Conservation (phyloP, 2,329 filamentous ascomycete species). For the Cladosporium sp. region DNA sequence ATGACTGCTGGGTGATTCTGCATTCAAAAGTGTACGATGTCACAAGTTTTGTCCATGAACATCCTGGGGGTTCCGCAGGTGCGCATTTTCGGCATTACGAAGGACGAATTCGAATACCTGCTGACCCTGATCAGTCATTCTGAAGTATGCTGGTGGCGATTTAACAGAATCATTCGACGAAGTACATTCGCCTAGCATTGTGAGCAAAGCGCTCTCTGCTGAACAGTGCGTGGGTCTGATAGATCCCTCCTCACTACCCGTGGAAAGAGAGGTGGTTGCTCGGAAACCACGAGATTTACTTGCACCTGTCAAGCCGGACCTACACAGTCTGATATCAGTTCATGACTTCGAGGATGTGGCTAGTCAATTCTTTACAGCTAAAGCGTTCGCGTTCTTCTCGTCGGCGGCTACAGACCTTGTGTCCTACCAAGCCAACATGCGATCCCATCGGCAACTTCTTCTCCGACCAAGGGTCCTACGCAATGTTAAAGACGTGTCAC, state of each 20-base stretch:
- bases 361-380: slow-evolving; percentile 27
- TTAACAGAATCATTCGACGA: neutral
- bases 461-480: slow-evolving; percentile 42
- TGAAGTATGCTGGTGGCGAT: neutral
- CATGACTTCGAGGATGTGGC: slow-evolving; percentile 40
- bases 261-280: neutral
- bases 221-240: neutral
- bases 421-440: slow-evolving; percentile 38
- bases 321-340: slow-evolving; percentile 39
- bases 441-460: slow-evolving; percentile 37
- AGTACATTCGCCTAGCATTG: neutral
- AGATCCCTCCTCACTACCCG: neutral
- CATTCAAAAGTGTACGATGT: slow-evolving; percentile 85
- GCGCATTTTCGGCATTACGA: slow-evolving; percentile 42
- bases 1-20: slow-evolving; percentile 78
- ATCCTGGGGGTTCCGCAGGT: slow-evolving; percentile 77
- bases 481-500: slow-evolving; percentile 29
- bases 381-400: slow-evolving; percentile 41
- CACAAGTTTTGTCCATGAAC: slow-evolving; percentile 77
- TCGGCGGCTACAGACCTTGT: slow-evolving; percentile 47
- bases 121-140: neutral
- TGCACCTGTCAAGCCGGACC: slow-evolving; percentile 26
- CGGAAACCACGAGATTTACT: no score
- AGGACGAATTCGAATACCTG: neutral
- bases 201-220: neutral